Percentiles rank a stretch among this genome's conserved stretches.
These are phyloP conservation scores for Eimeria mitis DNA, from an alignment of 169 alveolate species.

Conservation along the genomic window DNA sequence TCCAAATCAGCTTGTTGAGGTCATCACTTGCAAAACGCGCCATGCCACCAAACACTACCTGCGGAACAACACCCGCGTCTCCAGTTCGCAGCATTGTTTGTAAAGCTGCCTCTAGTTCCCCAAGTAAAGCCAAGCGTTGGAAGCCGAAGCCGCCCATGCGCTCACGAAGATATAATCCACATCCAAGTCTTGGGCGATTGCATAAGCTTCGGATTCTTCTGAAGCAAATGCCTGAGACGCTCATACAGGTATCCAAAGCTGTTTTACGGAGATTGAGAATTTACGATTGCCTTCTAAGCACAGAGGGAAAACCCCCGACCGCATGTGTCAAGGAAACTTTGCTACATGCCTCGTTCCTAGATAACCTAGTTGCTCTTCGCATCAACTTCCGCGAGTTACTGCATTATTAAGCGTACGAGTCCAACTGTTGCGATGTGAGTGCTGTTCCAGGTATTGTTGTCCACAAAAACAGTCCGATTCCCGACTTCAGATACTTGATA, in stretches of 20 bases:
- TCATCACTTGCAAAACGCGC: slow-evolving; percentile 98
- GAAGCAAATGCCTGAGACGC: slow-evolving; percentile 92
- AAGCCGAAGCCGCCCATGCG: not conserved
- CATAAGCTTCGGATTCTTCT: slow-evolving; percentile 97
- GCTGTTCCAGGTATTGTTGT: slow-evolving; percentile 99
- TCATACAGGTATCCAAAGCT: not conserved
- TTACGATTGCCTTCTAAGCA: not conserved
- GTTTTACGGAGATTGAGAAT: not conserved
- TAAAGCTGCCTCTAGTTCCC: not conserved
- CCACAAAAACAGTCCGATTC: slow-evolving; percentile 98
- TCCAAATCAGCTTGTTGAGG: slow-evolving; percentile 98
- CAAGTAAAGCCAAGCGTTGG: not conserved
- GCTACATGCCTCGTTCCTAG: not conserved
- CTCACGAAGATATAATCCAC: slow-evolving; percentile 96
- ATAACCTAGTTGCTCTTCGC: not conserved
- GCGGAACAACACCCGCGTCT: not conserved
- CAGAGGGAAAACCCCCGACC: not conserved
- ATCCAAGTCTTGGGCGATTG: slow-evolving; percentile 94
- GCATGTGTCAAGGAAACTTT: not conserved
- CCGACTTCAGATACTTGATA: slow-evolving; percentile 98
- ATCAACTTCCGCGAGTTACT: no score
- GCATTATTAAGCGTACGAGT: slow-evolving; percentile 83
- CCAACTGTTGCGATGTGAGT: slow-evolving; percentile 99
- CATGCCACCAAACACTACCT: slow-evolving; percentile 98
- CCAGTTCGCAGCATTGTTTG: not conserved